Evolutionary conservation across 331 rosid genomes (phyloP), one percentile per base, ranked within the genome.

Genomic region (Saraca asoca): DNA sequence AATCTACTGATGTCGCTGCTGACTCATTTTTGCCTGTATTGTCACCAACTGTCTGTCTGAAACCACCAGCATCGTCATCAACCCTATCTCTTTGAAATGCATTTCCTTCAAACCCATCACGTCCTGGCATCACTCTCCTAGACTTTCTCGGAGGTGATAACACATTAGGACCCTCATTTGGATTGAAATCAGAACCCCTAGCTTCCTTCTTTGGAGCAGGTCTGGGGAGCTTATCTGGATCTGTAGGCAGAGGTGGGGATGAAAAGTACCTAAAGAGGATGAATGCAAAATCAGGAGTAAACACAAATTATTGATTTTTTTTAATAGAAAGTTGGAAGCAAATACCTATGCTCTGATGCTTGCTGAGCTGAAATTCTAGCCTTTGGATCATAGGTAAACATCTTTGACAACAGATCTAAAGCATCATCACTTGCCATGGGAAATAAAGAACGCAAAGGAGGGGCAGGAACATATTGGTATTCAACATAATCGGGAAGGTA

Each of bases 311-410:
- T 39, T 43, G 37, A 64, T 62, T 24, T 29, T 69, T 63, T 44
- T 29, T 7, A 43, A 68, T 13, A 24, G 60, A 77, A 68, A 61
- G 59, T 54, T 51, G n/a, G 66, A 63, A 72, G 52, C 2, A 12
- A 55, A 51, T 81, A 87, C 98, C 97, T 88, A 78, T 93, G 98
- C 62, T 90, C 98, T 70, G 90, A 79, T 52, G 96, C 97, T 74
- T 93, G 96, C 67, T 79, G 96, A 73, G 71, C 93, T 20, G 98
- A 84, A 64, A 93, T 87, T 71, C 98, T 83, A 63, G 73, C 79
- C 68, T 84, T 93, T 31, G 98, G 98, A 78, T 90, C 98, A 85
- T 93, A 93, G 8, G 97, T 76, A 78, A 93, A 88, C 97, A 90
- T 93, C 84, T 90, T 93, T 20, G 88, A 78, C 78, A 93, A 81